A percentile compares a stretch with the other conserved stretches of the same genome.
These are phyloP conservation scores for Macrophomina pseudophaseolina DNA, from an alignment of 2,329 filamentous ascomycete species.

Conservation along the genomic window DNA sequence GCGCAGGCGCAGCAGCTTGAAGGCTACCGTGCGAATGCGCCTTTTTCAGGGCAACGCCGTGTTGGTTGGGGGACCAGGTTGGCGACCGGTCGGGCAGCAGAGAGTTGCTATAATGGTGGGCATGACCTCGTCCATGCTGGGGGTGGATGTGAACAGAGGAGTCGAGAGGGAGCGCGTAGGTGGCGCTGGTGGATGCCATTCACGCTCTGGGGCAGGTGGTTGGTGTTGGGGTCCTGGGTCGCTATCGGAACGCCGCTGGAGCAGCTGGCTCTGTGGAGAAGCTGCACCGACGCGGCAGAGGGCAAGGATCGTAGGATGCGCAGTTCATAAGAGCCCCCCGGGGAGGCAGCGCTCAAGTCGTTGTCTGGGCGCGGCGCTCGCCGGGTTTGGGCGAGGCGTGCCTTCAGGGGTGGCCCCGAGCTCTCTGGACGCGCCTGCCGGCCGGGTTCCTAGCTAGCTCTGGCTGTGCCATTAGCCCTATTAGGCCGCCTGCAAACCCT, in stretches of 20 bases:
- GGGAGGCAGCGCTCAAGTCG: slow-evolving; percentile 9
- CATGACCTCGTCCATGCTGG: slow-evolving; percentile 46
- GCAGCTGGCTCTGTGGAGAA: slow-evolving; percentile 26
- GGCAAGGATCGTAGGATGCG: slow-evolving; percentile 18
- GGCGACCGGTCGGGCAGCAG: slow-evolving; percentile 36
- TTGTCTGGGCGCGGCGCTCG: not conserved
- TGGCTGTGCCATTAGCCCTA: not conserved
- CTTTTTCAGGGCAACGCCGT: slow-evolving; percentile 34
- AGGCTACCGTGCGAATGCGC: slow-evolving; percentile 30
- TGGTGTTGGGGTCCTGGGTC: not conserved
- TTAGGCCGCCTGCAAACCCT: not conserved
- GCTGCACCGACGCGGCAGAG: slow-evolving; percentile 20
- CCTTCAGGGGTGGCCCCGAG: slow-evolving; percentile 8
- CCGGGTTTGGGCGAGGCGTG: slow-evolving; percentile 16
- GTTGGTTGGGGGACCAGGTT: slow-evolving; percentile 29
- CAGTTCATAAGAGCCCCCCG: slow-evolving; percentile 4
- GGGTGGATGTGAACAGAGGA: slow-evolving; percentile 32
- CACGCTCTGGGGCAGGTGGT: not conserved
- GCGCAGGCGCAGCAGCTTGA: slow-evolving; percentile 30
- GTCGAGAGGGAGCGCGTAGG: slow-evolving; percentile 20
- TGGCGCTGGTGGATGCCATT: slow-evolving; percentile 22
- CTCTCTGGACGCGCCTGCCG: slow-evolving; percentile 1
- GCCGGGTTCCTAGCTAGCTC: not conserved
- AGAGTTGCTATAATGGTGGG: slow-evolving; percentile 40
- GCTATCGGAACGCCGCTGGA: slow-evolving; percentile 11